Evolutionary conservation across 148 eudicot genomes (phyloP), one percentile per base, ranked within the genome.

Genomic region (Beta vulgaris): DNA sequence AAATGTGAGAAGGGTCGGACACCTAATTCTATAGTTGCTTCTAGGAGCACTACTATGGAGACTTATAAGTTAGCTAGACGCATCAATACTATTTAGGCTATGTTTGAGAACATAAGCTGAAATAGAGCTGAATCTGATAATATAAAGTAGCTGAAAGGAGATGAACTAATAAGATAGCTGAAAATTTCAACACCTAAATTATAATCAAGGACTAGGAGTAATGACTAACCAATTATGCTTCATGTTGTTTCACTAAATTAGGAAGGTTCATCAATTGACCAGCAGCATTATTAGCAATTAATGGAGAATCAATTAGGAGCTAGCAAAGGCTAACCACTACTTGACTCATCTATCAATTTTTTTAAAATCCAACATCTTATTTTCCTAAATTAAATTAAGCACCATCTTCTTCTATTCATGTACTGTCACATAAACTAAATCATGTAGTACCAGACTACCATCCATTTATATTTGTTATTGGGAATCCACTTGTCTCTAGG

Each of bases 301-400:
- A n/a, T 71, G 44, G 39, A 53, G 32, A 70, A 37, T 71, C 44
- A 53, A 53, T n/a, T n/a, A n/a, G 7, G 21, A 53, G 18, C 43
- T 53, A 51, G 63, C 74, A 71, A 71, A 71, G 74, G 42, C 61
- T 71, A 35, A 71, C 62, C 44, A 71, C 44, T 53, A n/a, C 15
- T 71, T 71, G 74, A 7, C 61, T 35, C 51, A 14, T 67, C 71
- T 67, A 32, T 7, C 61, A 35, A 53, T 21, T 34, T 71, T 53
- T 71, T 6, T 48, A 14, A 14, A 4, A 70, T 51, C 21, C 23
- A 70, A 49, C 28, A 21, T 35, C 11, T 19, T 49, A 49, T 35
- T 12, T 35, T 62, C 39, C 36, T 32, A 19, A 34, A 36, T 64
- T 34, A 35, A 51, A 54, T 53, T 21, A 32, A 21, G 16, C n/a